Conservation (phyloP, 306 rosid species). For the Fragaria vesca region DNA sequence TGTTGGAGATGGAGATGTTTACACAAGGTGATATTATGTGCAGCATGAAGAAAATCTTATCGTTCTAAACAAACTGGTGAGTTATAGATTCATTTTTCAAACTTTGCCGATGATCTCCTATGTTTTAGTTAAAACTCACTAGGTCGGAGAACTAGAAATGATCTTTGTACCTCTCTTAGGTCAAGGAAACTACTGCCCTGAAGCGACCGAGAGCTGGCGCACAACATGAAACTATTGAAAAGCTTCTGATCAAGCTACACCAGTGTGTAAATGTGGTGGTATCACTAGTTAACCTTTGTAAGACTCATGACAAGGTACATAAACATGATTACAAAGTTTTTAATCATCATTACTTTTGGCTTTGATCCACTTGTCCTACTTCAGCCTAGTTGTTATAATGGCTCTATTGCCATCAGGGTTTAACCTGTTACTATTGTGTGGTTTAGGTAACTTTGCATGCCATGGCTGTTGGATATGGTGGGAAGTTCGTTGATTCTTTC, state of each 20-base stretch:
- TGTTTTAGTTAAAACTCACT: neutral
- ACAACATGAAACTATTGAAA: constrained; percentile 26
- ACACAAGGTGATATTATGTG: constrained; percentile 22
- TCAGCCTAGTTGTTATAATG: neutral
- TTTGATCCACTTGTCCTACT: neutral
- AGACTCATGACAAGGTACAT: constrained; percentile 34
- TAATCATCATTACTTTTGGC: constrained; percentile 1
- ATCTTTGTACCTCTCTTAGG: constrained; percentile 21
- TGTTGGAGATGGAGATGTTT: constrained; percentile 2
- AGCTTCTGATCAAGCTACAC: constrained; percentile 26
- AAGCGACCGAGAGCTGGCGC: constrained; percentile 24
- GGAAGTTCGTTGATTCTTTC: constrained; percentile 41
- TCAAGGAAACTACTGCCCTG: constrained; percentile 23
- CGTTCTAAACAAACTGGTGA: constrained; percentile 37
- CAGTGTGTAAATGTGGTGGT: constrained; percentile 42
- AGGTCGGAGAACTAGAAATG: constrained; percentile 4
- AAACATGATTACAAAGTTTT: constrained; percentile 2
- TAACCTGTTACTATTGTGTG: constrained; percentile 21
- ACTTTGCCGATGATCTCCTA: neutral
- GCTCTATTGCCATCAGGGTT: neutral
- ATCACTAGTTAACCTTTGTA: constrained; percentile 41
- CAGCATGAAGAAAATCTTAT: constrained; percentile 47
- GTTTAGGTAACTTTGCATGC: constrained; percentile 39
- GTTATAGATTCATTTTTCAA: constrained; percentile 15
- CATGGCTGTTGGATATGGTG: constrained; percentile 46